Conservation (phyloP, 345 rosid genomes). For the Arabidopsis suecica region DNA sequence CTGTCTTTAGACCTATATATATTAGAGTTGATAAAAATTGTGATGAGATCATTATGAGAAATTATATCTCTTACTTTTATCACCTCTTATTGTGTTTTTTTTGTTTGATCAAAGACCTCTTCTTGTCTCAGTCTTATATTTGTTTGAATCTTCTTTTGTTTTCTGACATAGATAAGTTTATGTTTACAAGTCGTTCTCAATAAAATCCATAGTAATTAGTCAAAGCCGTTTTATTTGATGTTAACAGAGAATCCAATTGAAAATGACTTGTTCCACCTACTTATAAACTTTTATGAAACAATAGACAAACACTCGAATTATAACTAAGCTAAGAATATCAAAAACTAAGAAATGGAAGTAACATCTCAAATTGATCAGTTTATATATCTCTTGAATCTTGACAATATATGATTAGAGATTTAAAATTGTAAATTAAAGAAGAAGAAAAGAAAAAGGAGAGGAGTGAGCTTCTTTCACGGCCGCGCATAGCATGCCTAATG, state of each 20-base stretch:
- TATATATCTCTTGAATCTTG: not conserved
- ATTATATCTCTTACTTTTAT: not conserved
- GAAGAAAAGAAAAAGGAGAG: conserved; percentile 19
- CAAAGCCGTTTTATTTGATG: conserved; percentile 26
- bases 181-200: conserved; percentile 20
- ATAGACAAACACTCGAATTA: conserved; percentile 14
- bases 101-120: no score
- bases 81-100: not conserved
- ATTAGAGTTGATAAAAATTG: not conserved
- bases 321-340: conserved; percentile 5
- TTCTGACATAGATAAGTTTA: not conserved
- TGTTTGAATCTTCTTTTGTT: not conserved
- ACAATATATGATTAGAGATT: not conserved
- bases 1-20: conserved; percentile 24
- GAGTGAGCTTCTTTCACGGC: conserved; percentile 50
- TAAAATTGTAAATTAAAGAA: not conserved
- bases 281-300: conserved; percentile 20
- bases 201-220: conserved; percentile 17
- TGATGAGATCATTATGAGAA: conserved; percentile 4
- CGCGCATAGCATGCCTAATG: conserved; percentile 47
- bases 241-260: conserved; percentile 40
- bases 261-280: conserved; percentile 36
- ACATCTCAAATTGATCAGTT: not conserved
- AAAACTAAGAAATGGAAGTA: not conserved
- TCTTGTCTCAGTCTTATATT: not conserved